Percentiles rank a stretch among this genome's conserved stretches.
Conservation (phyloP, 768 basidiomycete genomes). For the Rhizopogon sp. region DNA sequence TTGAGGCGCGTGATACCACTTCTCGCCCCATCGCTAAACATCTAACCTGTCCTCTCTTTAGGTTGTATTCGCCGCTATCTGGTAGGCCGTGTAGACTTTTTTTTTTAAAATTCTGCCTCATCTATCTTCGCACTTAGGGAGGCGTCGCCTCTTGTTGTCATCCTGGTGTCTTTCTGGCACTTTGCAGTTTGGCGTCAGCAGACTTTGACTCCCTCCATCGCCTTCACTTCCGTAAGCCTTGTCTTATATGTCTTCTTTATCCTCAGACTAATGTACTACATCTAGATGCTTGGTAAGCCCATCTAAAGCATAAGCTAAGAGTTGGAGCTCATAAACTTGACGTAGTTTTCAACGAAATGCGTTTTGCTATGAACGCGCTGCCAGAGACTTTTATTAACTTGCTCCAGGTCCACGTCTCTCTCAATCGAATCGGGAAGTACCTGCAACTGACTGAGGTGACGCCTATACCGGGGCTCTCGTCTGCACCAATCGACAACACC, state of each 20-base stretch:
- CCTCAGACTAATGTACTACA: not conserved
- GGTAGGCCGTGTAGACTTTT: not conserved
- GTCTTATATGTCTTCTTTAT: not conserved
- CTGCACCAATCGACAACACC: constrained; percentile 40
- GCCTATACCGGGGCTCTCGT: constrained; percentile 49
- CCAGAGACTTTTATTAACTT: constrained; percentile 90
- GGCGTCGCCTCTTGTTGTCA: constrained; percentile 51
- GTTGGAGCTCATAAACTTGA: not conserved
- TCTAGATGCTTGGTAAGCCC: constrained; percentile 37
- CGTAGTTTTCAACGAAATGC: constrained; percentile 81
- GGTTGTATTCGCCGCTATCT: constrained; percentile 12
- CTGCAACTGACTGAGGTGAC: constrained; percentile 70
- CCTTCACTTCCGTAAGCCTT: constrained; percentile 63
- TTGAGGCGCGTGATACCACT: not conserved
- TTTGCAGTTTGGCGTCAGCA: constrained; percentile 70
- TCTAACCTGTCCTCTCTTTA: constrained; percentile 9
- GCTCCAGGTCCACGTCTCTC: constrained; percentile 81
- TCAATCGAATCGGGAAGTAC: constrained; percentile 90
- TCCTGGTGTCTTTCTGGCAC: constrained; percentile 61
- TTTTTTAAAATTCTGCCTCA: too few species aligned
- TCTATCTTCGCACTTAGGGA: constrained; percentile 23
- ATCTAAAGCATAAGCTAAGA: not conserved
- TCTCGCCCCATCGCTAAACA: not conserved
- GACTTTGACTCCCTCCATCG: constrained; percentile 73
- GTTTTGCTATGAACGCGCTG: constrained; percentile 80